Evolutionary conservation across 352 stramenopile species (phyloP).

Genomic region (Phytophthora rubi): DNA sequence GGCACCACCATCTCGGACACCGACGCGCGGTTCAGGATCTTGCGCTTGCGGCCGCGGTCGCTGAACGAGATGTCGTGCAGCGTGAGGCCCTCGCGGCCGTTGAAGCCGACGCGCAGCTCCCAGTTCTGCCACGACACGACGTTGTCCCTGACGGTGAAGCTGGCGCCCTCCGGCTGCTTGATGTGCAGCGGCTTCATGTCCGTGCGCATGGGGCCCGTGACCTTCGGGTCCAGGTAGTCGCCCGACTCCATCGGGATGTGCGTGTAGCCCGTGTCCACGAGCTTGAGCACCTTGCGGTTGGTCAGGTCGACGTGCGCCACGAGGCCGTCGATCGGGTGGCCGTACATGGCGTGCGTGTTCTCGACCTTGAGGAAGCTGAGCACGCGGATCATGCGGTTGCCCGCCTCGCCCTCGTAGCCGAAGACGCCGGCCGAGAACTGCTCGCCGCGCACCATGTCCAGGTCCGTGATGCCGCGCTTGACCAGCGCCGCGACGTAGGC

Average conservation of each 20-base stretch:
- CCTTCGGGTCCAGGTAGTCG: conserved; percentile 49
- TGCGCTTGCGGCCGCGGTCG: conserved; percentile 47
- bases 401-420: conserved; percentile 44
- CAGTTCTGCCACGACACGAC: conserved; percentile 84
- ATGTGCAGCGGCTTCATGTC: conserved; percentile 73
- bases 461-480: conserved; percentile 53
- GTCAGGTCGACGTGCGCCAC: conserved; percentile 55
- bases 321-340: conserved; percentile 54
- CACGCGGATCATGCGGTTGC: conserved; percentile 55
- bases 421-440: conserved; percentile 41
- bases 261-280: conserved; percentile 52
- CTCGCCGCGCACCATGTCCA: conserved; percentile 43
- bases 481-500: conserved; percentile 47
- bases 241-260: conserved; percentile 52
- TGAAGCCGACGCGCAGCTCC: conserved; percentile 84
- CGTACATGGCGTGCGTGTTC: conserved; percentile 58
- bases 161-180: conserved; percentile 74
- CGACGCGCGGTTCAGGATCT: conserved; percentile 69
- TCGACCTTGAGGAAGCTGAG: conserved; percentile 51
- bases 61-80: conserved; percentile 55
- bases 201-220: conserved; percentile 49
- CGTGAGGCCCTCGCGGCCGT: conserved; percentile 79
- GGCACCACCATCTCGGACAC: conserved; percentile 90
- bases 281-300: conserved; percentile 46
- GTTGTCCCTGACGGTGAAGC: conserved; percentile 74